Evolutionary conservation across 805 yeast genomes (phyloP).

Genomic region (Lachancea quebecensis): DNA sequence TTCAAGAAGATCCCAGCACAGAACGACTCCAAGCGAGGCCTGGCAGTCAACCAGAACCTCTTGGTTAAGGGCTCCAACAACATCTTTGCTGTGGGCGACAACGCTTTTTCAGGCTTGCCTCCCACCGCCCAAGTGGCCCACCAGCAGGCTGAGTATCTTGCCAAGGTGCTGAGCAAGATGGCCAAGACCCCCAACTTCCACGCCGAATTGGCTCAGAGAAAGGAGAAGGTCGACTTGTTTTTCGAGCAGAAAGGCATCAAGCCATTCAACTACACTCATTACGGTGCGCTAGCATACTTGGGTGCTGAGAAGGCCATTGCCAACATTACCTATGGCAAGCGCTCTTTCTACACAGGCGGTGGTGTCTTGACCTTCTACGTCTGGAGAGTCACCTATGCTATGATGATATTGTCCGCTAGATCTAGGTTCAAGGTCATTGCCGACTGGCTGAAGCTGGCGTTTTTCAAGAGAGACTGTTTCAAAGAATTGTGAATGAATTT

Average conservation of each 20-base stretch:
- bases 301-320: conserved; percentile 94
- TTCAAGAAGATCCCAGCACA: conserved; percentile 70
- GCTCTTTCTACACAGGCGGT: conserved; percentile 78
- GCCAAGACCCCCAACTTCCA: conserved; percentile 35
- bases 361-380: conserved; percentile 83
- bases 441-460: conserved; percentile 82
- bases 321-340: conserved; percentile 71
- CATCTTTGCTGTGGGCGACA: conserved; percentile 88
- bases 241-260: conserved; percentile 43
- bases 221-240: conserved; percentile 36
- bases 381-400: conserved; percentile 88
- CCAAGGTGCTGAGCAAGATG: conserved; percentile 58
- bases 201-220: conserved; percentile 32
- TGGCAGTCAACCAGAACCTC: conserved; percentile 69
- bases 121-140: conserved; percentile 98
- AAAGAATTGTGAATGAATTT: conserved; percentile 49
- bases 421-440: conserved; percentile 78
- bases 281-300: conserved; percentile 88
- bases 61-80: conserved; percentile 77
- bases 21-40: conserved; percentile 78
- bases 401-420: conserved; percentile 82
- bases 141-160: conserved; percentile 83
- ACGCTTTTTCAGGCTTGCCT: conserved; percentile 80
- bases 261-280: conserved; percentile 77
- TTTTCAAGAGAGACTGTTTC: conserved; percentile 91